Percentiles rank a stretch among this genome's conserved stretches.
Conservation (phyloP, 2,329 filamentous ascomycete genomes). For the Venturia oleaginea region DNA sequence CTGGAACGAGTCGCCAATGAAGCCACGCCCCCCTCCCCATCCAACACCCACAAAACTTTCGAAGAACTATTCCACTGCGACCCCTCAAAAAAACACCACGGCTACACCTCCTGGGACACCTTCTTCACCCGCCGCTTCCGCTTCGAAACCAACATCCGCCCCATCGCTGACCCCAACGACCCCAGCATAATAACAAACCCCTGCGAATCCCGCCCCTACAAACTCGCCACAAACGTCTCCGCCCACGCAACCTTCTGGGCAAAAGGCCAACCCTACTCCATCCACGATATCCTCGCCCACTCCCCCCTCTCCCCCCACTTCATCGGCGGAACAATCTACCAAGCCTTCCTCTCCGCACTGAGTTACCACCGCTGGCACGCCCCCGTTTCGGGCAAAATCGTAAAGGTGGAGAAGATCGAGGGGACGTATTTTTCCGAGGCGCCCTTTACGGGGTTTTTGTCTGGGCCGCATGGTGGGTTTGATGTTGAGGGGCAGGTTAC, state of each 20-base stretch:
- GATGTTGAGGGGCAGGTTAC: conserved; percentile 36
- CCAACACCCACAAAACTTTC: conserved; percentile 29
- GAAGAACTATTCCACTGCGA: conserved; percentile 55
- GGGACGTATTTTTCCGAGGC: conserved; percentile 63
- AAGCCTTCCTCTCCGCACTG: conserved; percentile 58
- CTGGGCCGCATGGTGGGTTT: conserved; percentile 30
- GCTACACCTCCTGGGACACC: conserved; percentile 59
- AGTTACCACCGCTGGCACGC: conserved; percentile 66
- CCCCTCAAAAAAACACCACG: conserved; percentile 43
- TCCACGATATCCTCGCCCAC: conserved; percentile 53
- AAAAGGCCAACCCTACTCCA: conserved; percentile 60
- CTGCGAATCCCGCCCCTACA: conserved; percentile 55
- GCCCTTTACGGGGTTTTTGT: conserved; percentile 39
- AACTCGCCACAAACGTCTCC: conserved; percentile 41
- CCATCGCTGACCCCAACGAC: conserved; percentile 49
- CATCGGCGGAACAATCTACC: conserved; percentile 57
- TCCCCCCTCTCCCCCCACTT: conserved; percentile 48
- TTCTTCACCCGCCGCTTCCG: conserved; percentile 57
- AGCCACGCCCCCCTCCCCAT: conserved; percentile 22
- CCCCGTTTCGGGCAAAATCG: conserved; percentile 53
- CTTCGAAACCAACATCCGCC: conserved; percentile 40
- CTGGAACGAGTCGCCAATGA: conserved; percentile 5
- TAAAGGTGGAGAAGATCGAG: conserved; percentile 47
- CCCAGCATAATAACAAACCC: conserved; percentile 20
- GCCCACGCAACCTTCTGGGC: conserved; percentile 56